Evolutionary conservation across 1,284 basidiomycete species (phyloP).

Genomic region (Pseudozyma hubeiensis): DNA sequence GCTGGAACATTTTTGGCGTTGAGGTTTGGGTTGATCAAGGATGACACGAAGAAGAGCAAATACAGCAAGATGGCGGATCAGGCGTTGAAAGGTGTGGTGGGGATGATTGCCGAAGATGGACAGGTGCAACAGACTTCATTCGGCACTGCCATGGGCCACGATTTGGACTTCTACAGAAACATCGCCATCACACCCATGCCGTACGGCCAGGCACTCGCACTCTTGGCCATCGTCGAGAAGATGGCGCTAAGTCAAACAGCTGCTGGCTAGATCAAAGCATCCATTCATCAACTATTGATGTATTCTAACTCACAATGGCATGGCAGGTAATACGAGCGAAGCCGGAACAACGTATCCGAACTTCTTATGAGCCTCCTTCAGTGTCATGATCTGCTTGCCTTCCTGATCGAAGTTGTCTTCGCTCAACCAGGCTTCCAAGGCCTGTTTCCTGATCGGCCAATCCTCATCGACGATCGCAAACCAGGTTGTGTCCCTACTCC

Average conservation of each 20-base stretch:
- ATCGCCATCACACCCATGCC: conserved; percentile 78
- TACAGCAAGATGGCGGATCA: conserved; percentile 72
- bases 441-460: conserved; percentile 43
- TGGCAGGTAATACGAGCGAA: conserved; percentile 11
- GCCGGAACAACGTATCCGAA: conserved; percentile 24
- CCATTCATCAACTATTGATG: no score
- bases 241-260: conserved; percentile 17
- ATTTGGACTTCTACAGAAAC: conserved; percentile 74
- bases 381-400: conserved; percentile 18
- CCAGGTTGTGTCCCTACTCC: conserved; percentile 57
- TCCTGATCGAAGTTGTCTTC: conserved; percentile 37
- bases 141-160: conserved; percentile 73
- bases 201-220: conserved; percentile 76
- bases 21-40: conserved; percentile 72
- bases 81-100: conserved; percentile 74
- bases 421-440: conserved; percentile 48
- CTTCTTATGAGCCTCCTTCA: conserved; percentile 32
- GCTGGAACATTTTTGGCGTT: conserved; percentile 75
- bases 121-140: conserved; percentile 72
- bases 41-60: conserved; percentile 65
- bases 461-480: conserved; percentile 57
- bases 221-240: conserved; percentile 68
- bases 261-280: neutral
- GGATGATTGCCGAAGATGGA: conserved; percentile 73
- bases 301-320: conserved; percentile 16